phyloP scores from a whole-genome alignment of 2,329 filamentous ascomycete genomes.

The Botrytis paeoniae region DNA sequence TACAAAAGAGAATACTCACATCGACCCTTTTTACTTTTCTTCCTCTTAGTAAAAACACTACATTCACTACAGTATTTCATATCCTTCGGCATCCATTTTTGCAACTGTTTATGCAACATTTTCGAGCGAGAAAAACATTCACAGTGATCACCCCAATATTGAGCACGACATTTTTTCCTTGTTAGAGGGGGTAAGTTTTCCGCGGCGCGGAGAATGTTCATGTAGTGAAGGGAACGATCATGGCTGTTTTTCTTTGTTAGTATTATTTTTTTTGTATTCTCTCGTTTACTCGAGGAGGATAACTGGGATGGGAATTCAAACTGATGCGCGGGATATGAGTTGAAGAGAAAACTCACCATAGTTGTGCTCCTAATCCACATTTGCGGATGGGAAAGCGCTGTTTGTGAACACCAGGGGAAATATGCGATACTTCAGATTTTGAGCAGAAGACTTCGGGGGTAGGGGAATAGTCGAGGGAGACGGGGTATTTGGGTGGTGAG shows the following conservation, averaged over 20 bases:
- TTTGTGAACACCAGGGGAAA: background rate
- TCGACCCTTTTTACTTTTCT: constrained; percentile 24
- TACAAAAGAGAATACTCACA: constrained; percentile 21
- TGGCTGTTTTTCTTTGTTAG: background rate
- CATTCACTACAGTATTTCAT: constrained; percentile 32
- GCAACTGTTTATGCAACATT: constrained; percentile 25
- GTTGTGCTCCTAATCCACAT: background rate
- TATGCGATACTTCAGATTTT: background rate
- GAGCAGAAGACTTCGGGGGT: constrained; percentile 16
- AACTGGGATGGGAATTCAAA: background rate
- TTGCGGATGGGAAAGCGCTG: background rate
- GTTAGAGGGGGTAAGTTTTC: background rate
- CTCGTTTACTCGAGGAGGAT: no score
- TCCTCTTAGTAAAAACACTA: constrained; percentile 30
- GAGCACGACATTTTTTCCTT: no score
- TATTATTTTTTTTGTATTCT: no score
- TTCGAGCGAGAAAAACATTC: background rate
- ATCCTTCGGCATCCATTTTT: constrained; percentile 29
- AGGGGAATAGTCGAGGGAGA: constrained; percentile 24
- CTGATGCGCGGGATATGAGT: background rate
- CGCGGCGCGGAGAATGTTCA: background rate
- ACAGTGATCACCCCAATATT: background rate
- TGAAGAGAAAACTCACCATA: background rate
- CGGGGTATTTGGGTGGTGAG: constrained; percentile 9
- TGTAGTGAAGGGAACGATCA: background rate